Percentiles rank a stretch among this genome's conserved stretches.
phyloP scores from a whole-genome alignment of 768 basidiomycete species.

The Boletus edulis region DNA sequence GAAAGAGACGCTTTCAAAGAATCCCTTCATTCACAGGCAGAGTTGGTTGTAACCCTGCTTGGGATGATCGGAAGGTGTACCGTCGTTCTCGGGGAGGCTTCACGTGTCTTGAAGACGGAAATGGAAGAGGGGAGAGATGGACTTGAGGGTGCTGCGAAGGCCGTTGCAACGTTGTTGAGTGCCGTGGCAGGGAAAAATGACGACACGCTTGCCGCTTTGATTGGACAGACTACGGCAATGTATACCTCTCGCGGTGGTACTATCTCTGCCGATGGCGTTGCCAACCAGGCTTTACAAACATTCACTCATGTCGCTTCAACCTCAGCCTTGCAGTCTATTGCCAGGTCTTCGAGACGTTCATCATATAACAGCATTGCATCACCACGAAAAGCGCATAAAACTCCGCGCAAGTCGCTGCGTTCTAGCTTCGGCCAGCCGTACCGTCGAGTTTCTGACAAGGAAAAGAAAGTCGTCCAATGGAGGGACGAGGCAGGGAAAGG shows the following conservation, averaged over 20 bases:
- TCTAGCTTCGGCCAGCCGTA: slow-evolving; percentile 62
- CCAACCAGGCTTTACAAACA: slow-evolving; percentile 41
- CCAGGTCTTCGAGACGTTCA: slow-evolving; percentile 41
- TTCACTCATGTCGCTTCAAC: slow-evolving; percentile 47
- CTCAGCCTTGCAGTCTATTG: slow-evolving; percentile 46
- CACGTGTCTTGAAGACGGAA: slow-evolving; percentile 41
- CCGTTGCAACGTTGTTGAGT: slow-evolving; percentile 50
- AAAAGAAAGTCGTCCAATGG: slow-evolving; percentile 84
- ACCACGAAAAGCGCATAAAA: slow-evolving; percentile 51
- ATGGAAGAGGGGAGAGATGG: slow-evolving; percentile 33
- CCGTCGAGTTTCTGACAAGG: slow-evolving; percentile 61
- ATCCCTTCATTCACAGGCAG: slow-evolving; percentile 62
- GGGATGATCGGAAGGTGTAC: slow-evolving; percentile 82
- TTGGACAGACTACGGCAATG: slow-evolving; percentile 64
- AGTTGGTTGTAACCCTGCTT: slow-evolving; percentile 65
- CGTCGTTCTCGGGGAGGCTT: slow-evolving; percentile 62
- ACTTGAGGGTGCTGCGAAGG: slow-evolving; percentile 43
- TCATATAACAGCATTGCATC: slow-evolving; percentile 41
- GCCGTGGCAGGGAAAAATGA: slow-evolving; percentile 66
- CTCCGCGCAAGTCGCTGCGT: slow-evolving; percentile 74
- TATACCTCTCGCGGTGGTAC: slow-evolving; percentile 44
- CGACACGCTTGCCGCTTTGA: slow-evolving; percentile 59
- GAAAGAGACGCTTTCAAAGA: slow-evolving; percentile 63
- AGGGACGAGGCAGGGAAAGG: slow-evolving; percentile 84
- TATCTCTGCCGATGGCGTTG: slow-evolving; percentile 46